Conservation (phyloP, 352 stramenopile genomes). For the Globisporangium alternatum region DNA sequence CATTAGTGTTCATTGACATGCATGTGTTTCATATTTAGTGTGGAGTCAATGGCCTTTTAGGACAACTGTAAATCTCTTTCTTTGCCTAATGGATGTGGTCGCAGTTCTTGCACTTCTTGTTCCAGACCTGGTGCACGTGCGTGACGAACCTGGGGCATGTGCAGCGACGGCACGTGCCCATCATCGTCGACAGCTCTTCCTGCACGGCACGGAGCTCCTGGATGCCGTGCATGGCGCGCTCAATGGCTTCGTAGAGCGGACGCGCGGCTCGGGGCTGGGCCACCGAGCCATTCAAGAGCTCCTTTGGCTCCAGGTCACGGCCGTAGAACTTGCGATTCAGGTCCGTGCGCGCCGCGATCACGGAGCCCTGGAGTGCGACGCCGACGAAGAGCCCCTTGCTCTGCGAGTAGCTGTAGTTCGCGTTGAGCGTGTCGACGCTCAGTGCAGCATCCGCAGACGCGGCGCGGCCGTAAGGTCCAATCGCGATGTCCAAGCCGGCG, state of each 20-base stretch:
- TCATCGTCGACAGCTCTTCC: slow-evolving; percentile 9
- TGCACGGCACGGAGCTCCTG: slow-evolving; percentile 2
- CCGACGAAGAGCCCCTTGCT: slow-evolving; percentile 90
- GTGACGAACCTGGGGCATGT: slow-evolving; percentile 20
- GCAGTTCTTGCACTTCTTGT: slow-evolving; percentile 34
- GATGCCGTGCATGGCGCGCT: slow-evolving; percentile 21
- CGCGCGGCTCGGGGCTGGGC: slow-evolving; percentile 18
- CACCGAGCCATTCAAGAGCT: slow-evolving; percentile 32
- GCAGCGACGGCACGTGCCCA: slow-evolving; percentile 21
- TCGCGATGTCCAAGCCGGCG: slow-evolving; percentile 77
- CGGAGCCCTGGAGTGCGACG: slow-evolving; percentile 84
- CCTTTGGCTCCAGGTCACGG: slow-evolving; percentile 40
- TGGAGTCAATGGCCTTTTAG: neutral
- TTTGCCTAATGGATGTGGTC: slow-evolving; percentile 19
- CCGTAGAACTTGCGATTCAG: slow-evolving; percentile 94
- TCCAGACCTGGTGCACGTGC: slow-evolving; percentile 26
- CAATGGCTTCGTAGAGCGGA: slow-evolving; percentile 31
- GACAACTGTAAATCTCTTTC: no score
- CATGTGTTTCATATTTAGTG: neutral
- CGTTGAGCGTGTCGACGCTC: slow-evolving; percentile 47
- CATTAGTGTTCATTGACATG: neutral
- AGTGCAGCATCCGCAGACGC: slow-evolving; percentile 56
- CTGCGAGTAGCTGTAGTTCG: slow-evolving; percentile 91
- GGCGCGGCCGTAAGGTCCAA: slow-evolving; percentile 82
- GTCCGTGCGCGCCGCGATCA: slow-evolving; percentile 76